Conservation (phyloP, 768 basidiomycete species). For the Pulveroboletus sp. region DNA sequence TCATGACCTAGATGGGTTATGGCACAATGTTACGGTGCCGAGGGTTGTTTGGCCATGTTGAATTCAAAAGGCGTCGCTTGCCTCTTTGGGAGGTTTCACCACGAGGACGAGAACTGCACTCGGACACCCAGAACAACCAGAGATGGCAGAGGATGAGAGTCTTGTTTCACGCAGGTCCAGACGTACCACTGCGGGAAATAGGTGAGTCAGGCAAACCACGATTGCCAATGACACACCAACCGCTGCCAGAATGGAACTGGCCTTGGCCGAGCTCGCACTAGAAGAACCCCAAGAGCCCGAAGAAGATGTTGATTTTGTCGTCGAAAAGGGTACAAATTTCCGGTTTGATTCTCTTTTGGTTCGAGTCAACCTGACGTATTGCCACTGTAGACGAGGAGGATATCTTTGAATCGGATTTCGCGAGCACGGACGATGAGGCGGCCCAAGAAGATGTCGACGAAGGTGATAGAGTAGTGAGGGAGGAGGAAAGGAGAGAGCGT, state of each 20-base stretch:
- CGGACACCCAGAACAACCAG: background rate
- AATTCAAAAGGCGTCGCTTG: constrained; percentile 10
- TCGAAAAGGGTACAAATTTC: constrained; percentile 51
- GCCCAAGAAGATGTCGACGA: constrained; percentile 50
- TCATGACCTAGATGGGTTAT: no score
- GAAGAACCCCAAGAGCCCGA: constrained; percentile 57
- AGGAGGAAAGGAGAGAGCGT: constrained; percentile 54
- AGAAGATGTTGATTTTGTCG: constrained; percentile 69
- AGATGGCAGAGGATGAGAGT: constrained; percentile 15
- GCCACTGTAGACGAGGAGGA: constrained; percentile 69
- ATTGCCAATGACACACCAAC: constrained; percentile 3
- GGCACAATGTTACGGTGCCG: no score
- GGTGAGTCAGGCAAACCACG: constrained; percentile 38
- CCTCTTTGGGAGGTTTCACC: constrained; percentile 1
- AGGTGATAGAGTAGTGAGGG: constrained; percentile 52
- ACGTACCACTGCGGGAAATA: constrained; percentile 75
- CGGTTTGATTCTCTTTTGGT: background rate
- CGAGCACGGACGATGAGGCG: constrained; percentile 71
- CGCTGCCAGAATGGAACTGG: constrained; percentile 63
- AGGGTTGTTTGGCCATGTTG: constrained; percentile 13
- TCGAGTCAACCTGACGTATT: background rate
- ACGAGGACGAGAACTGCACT: background rate
- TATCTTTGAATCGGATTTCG: constrained; percentile 79
- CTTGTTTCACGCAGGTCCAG: constrained; percentile 56
- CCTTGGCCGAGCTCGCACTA: constrained; percentile 52